Base-by-base conservation (phyloP, 768 basidiomycete genomes). In the Tylopilus plumbeoviolaceoides region DNA sequence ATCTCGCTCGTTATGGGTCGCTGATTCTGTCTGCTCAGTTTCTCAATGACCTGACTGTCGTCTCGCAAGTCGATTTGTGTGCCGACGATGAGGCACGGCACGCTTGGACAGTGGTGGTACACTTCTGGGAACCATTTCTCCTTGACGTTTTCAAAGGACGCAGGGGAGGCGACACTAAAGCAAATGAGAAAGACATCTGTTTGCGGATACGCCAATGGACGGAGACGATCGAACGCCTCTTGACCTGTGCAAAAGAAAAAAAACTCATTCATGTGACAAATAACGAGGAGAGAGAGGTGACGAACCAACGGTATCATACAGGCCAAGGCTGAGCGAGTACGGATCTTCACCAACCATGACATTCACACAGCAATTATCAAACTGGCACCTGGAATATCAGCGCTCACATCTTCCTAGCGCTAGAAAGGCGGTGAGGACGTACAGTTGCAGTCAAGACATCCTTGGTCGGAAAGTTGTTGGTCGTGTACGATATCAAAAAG, bases 61-160 rank as follows among this genome's bases (percentile, higher is more conserved):
- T 98, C 95, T 70, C 95, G 81, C 73, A 99, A 72, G 81, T 99
- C 97, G 68, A 97, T 80, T 76, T 99, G 97, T 44, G 97, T 99
- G 59, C 97, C 97, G 52, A 99, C 95, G 66, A 99, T 97, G 65
- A 99, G 84, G 81, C 95, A 98, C 60, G 95, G 95, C 53, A 98
- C 95, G 47, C 97, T 95, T 15, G 97, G 97, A 79, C 97, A 98
- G 69, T 99, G 97, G 70, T 98, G 97, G 70, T 95, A 94, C 48
- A 99, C 95, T 76, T 99, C 97, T 6, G 97, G 97, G 82, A 98
- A 97, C 97, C 97, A 99, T 72, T 99, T 99, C 76, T 99, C 97
- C 82, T 97, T 98, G 66, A 99, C 95, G 87, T 99, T 98, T 74
- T 99, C 97, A 68, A 98, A 98, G 44, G 93, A 95, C 27, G 97